Conservation (phyloP, 176 grass and related monocot genomes). For the Triticum aestivum region IWGSC_CS_RefSeq_v2.1 NC_057812.1:130652078-130652577, state of each 20-base stretch:
- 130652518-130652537: neutral
- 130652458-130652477: neutral
- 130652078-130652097: conserved; percentile 57
- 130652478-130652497: neutral
- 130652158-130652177: conserved; percentile 63
- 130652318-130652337: conserved; percentile 8
- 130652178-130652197: conserved; percentile 68
- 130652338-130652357: neutral
- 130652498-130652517: neutral
- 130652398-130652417: conserved; percentile 2
- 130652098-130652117: conserved; percentile 28
- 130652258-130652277: conserved; percentile 12
- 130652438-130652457: neutral
- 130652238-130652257: conserved; percentile 10
- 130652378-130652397: neutral
- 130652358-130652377: neutral
- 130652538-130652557: neutral
- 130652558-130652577: conserved; percentile 3
- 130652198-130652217: conserved; percentile 62
- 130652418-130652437: neutral
- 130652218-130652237: conserved; percentile 10
- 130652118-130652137: conserved; percentile 63
- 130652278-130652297: conserved; percentile 3
- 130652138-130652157: conserved; percentile 56
- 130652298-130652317: neutral